Evolutionary conservation across 163 green algal species (phyloP).

Genomic region (Coccomyxa subellipsoidea): DNA sequence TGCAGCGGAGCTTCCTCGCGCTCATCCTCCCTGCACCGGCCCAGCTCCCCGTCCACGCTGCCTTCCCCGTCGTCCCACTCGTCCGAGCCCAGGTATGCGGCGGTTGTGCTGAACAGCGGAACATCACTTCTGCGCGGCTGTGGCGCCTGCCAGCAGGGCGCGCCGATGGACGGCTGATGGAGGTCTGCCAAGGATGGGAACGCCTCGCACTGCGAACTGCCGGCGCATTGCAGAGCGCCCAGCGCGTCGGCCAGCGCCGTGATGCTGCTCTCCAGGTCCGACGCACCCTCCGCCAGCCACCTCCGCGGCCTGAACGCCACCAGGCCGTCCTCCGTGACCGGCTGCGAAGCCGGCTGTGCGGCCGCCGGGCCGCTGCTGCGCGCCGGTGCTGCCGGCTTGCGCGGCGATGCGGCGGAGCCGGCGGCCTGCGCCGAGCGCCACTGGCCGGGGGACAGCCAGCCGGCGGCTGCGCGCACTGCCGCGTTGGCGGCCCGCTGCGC

Average conservation of each 20-base stretch:
- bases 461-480: not conserved
- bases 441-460: not conserved
- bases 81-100: too few species aligned
- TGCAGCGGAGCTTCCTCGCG: not conserved
- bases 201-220: not conserved
- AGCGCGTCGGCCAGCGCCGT: not conserved
- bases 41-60: not conserved
- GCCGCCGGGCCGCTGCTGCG: not conserved
- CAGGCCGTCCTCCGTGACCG: not conserved
- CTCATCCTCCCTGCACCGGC: not conserved
- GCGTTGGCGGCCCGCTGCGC: not conserved
- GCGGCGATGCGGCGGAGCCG: not conserved
- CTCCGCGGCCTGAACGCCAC: not conserved
- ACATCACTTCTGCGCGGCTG: too few species aligned
- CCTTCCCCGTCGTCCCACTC: not conserved
- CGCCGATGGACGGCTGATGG: not conserved
- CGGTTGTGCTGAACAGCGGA: too few species aligned
- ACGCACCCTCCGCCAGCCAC: not conserved
- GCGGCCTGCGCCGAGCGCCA: not conserved
- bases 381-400: not conserved
- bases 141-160: not conserved
- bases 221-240: not conserved
- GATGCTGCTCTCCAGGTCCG: conserved; percentile 5
- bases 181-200: not conserved
- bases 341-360: not conserved